Evolutionary conservation across 192 early-diverging fungal genomes (phyloP).

Genomic region (Coemansia umbellata): DNA sequence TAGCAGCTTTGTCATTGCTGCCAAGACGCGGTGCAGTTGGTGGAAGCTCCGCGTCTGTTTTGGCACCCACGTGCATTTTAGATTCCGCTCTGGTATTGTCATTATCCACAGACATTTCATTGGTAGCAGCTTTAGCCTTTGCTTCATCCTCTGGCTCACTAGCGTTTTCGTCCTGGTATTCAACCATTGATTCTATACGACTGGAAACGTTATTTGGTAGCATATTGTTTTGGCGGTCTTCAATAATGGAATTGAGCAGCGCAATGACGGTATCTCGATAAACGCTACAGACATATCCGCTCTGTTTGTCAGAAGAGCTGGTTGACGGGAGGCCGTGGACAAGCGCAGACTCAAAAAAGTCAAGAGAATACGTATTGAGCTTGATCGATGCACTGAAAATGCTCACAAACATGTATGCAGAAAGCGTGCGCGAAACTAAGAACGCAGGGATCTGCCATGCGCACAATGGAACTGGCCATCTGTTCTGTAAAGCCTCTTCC

Average conservation of each 20-base stretch:
- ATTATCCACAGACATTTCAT: no score
- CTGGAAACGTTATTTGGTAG: slow-evolving; percentile 4
- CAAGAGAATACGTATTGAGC: slow-evolving; percentile 68
- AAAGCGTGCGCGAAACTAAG: slow-evolving; percentile 31
- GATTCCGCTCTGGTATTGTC: neutral
- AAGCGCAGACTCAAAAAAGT: slow-evolving; percentile 70
- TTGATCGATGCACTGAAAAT: slow-evolving; percentile 59
- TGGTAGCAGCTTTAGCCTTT: no score
- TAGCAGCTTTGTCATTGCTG: no score
- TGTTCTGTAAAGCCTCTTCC: slow-evolving; percentile 7
- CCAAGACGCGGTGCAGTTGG: no score
- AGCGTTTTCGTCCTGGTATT: slow-evolving; percentile 9
- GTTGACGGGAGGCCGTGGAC: slow-evolving; percentile 37
- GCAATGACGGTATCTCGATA: slow-evolving; percentile 33
- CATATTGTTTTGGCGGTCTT: slow-evolving; percentile 11
- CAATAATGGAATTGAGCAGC: slow-evolving; percentile 43
- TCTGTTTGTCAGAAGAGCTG: neutral
- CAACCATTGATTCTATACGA: slow-evolving; percentile 29
- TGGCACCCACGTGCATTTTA: slow-evolving; percentile 26
- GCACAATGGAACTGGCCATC: slow-evolving; percentile 36
- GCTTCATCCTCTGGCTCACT: slow-evolving; percentile 13
- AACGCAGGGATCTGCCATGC: slow-evolving; percentile 26
- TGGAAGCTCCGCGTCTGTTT: no score
- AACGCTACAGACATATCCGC: slow-evolving; percentile 10
- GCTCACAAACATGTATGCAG: slow-evolving; percentile 43